Evolutionary conservation across 1,284 basidiomycete genomes (phyloP).

Genomic region (Athelia psychrophila): DNA sequence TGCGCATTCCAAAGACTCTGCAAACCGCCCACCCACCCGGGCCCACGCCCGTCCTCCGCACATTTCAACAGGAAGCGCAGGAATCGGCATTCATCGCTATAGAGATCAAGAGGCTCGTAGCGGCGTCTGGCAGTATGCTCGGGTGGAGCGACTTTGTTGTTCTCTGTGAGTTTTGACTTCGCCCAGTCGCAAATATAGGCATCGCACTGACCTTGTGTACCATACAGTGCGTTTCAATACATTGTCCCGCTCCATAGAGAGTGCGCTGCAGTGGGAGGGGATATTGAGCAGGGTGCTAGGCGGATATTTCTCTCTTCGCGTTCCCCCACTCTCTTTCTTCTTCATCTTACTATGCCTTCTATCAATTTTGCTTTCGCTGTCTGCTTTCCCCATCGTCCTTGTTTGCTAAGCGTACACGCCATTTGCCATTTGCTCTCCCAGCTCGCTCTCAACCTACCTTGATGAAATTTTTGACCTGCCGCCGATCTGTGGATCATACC

Average conservation of each 20-base stretch:
- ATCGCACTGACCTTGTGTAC: constrained; percentile 1
- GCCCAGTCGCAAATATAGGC: neutral
- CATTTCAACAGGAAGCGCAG: constrained; percentile 45
- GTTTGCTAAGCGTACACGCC: no score
- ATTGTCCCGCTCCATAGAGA: constrained; percentile 77
- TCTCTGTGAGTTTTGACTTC: constrained; percentile 58
- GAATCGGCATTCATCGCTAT: constrained; percentile 75
- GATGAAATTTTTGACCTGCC: no score
- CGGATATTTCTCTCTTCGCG: no score
- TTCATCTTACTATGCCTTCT: no score
- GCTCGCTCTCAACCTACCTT: no score
- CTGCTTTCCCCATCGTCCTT: no score
- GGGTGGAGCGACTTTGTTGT: constrained; percentile 78
- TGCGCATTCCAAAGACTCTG: constrained; percentile 75
- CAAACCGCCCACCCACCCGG: constrained; percentile 72
- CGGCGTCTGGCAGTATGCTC: constrained; percentile 71
- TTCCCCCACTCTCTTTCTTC: no score
- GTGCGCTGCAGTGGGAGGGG: constrained; percentile 71
- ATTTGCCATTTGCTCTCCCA: no score
- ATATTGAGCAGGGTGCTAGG: constrained; percentile 80
- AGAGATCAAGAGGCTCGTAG: constrained; percentile 79
- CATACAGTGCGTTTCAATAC: constrained; percentile 78
- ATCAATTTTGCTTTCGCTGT: no score
- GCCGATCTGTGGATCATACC: no score
- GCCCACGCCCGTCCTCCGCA: constrained; percentile 50